Evolutionary conservation across 1,139 yeast genomes (phyloP), one percentile per base, ranked within the genome.

Genomic region (Kodamaea anthophila): DNA sequence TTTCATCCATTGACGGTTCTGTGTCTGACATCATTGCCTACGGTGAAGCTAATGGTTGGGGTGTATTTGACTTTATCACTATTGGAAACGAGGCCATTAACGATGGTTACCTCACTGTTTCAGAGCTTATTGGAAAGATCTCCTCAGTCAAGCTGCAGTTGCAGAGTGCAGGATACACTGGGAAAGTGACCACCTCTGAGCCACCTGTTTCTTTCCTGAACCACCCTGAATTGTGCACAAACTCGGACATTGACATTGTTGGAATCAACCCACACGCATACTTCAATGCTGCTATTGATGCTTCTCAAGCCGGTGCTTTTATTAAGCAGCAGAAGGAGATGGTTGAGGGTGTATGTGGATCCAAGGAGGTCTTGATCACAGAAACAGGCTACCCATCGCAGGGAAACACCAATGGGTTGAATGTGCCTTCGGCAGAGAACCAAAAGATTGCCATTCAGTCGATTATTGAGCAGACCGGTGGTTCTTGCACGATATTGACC

Each of bases 341-440:
- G 36, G 77, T 76, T 14, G 61, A 69, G 43, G 58, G 57, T 12
- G 58, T 67, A 25, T 77, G 88, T 55, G 66, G 68, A 21, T 60
- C 65, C 22, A 62, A 63, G 34, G 67, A 72, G 15, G 62, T 68
- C 20, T 54, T 67, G 23, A 72, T 80, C 31, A 79, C 94, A 10
- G 96, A 87, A 58, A 85, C 96, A 4, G 96, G 96, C 21, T 87
- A 84, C 53, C 96, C 96, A 40, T 75, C 79, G 41, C 60, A 65
- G 24, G 96, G 96, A 43, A 53, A 53, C 36, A 60, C 66, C 33
- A 77, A 84, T 48, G 96, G 96, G 34, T 58, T 58, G 29, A 83
- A 87, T 44, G 72, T 76, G 18, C 96, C 96, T 34, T 57, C 77
- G 21, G 50, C 58, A 3, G 82, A 52, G 6, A 86, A 86, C 58